Evolutionary conservation across 2,329 filamentous ascomycete species (phyloP).

Genomic region (Cladosporium oxysporum): DNA sequence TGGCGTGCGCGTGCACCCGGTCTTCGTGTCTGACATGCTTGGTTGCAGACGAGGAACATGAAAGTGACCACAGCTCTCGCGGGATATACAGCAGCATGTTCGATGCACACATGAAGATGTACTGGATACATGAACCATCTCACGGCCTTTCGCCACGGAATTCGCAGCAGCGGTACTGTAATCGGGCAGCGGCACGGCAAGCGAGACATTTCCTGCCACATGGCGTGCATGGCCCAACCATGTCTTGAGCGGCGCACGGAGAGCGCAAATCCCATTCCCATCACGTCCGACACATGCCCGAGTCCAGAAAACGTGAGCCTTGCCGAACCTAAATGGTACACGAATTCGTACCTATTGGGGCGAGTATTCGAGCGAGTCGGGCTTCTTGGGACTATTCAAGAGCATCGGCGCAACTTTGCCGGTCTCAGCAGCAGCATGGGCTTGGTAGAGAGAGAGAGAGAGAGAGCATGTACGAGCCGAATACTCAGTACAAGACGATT

Average conservation of each 20-base stretch:
- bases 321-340: background rate
- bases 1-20: background rate
- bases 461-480: background rate
- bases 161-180: background rate
- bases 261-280: background rate
- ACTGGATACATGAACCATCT: background rate
- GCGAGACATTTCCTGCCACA: conserved; percentile 7
- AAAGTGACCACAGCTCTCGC: background rate
- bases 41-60: background rate
- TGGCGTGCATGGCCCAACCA: background rate
- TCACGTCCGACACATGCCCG: background rate
- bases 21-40: background rate
- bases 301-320: background rate
- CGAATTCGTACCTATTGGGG: background rate
- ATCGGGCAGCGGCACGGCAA: background rate
- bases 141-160: background rate
- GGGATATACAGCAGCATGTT: background rate
- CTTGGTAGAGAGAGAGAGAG: too few species aligned
- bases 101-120: background rate
- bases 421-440: too few species aligned
- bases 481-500: too few species aligned
- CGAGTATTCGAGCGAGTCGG: background rate
- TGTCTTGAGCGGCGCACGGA: conserved; percentile 1
- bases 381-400: background rate
- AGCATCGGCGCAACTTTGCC: too few species aligned